Evolutionary conservation across 1,284 basidiomycete genomes (phyloP), one percentile per base, ranked within the genome.

Genomic region (Tilletia horrida): DNA sequence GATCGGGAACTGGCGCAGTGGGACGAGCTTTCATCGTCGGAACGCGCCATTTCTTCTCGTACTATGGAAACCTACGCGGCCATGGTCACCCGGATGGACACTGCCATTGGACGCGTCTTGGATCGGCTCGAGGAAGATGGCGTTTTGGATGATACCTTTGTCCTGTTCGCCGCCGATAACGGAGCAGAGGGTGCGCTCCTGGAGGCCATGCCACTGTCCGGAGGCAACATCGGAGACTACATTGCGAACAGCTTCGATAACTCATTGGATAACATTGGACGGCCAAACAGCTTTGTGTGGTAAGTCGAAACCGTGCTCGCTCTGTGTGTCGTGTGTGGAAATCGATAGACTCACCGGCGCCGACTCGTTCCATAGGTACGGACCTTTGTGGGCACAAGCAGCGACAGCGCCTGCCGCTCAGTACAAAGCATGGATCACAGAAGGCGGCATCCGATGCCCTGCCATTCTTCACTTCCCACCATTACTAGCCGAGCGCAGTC

Each of bases 61-160:
- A 52, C 71, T 35, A 82, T 82, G 81, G 81, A 80, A 71, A 74
- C 67, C 21, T 82, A 82, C 61, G 81, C 81, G 11, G 80, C 74
- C 13, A 82, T 82, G 81, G 76, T 82, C 6, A 75, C 80, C 40
- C 65, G 64, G 16, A 82, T 83, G 76, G 82, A 83, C 67, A 67
- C 66, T 18, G 62, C 77, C 55, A 78, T 81, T 21, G 80, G 78
- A 1, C 64, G 72, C 16, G 77, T 81, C 9, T 31, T 81, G 1
- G 64, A 69, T 1, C 65, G 68, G 23, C 70, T 81, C 18, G 64
- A 71, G 50, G 47, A 67, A 9, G 61, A 45, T 0, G 73, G 70
- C 29, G 75, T 81, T 62, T 48, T 77, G 23, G 81, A 82, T 63
- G 74, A 81, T 63, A 83, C 82, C 3, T 72, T 82, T 25, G 66